A percentile compares a stretch with the other conserved stretches of the same genome.
phyloP scores from a whole-genome alignment of 2,329 filamentous ascomycete species.

The Neofusicoccum cordaticola region DNA sequence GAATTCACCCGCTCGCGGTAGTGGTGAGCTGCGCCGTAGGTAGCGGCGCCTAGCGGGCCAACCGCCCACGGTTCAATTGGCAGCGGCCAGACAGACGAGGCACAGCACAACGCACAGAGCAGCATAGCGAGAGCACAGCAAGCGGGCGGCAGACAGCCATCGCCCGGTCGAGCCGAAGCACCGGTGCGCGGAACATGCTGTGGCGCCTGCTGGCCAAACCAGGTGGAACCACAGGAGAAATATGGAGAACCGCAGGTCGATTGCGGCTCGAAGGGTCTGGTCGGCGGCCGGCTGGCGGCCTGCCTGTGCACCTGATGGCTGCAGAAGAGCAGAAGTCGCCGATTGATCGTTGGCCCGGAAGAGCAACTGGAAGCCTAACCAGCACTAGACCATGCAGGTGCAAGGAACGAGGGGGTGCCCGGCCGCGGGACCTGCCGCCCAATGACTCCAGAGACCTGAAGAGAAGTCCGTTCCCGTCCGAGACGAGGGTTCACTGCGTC shows the following conservation, averaged over 20 bases:
- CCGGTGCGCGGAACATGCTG: not conserved
- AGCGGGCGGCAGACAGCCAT: not conserved
- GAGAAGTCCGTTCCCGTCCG: no score
- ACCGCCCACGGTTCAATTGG: not conserved
- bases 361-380: not conserved
- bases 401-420: not conserved
- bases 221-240: not conserved
- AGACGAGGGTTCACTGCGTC: no score
- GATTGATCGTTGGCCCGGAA: not conserved
- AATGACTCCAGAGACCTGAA: not conserved
- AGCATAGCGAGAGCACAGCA: no score
- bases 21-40: not conserved
- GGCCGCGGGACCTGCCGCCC: not conserved
- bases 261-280: constrained; percentile 2
- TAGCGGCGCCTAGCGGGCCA: not conserved
- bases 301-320: not conserved
- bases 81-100: no score
- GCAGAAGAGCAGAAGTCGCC: not conserved
- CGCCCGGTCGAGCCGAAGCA: not conserved
- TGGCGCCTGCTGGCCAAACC: not conserved
- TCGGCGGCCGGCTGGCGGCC: not conserved
- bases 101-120: no score
- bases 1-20: not conserved
- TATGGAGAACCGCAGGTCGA: not conserved
- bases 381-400: not conserved